These are phyloP conservation scores for Kazachstania psychrophila DNA, from an alignment of 805 yeast species.

Conservation along the genomic window DNA sequence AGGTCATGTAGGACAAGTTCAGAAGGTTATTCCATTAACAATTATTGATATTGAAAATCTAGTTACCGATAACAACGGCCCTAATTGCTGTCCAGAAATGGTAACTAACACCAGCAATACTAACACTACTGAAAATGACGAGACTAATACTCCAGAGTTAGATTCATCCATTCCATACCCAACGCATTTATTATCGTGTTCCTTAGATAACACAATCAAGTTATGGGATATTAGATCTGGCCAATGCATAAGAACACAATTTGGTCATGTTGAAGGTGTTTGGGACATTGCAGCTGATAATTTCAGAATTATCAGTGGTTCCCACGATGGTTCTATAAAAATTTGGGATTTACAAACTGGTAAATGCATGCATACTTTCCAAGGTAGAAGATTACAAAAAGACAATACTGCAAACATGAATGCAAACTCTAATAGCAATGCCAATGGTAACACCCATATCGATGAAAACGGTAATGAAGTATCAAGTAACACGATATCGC, in stretches of 20 bases:
- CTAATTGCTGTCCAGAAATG: too few species aligned
- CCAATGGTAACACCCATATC: neutral
- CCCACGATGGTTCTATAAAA: conserved; percentile 84
- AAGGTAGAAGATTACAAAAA: conserved; percentile 36
- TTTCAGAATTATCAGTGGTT: conserved; percentile 87
- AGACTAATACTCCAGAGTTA: conserved; percentile 7
- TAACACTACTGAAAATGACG: conserved; percentile 1
- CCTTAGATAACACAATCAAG: conserved; percentile 87
- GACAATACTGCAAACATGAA: neutral
- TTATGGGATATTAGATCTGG: conserved; percentile 86
- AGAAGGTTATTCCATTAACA: conserved; percentile 78
- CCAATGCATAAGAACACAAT: conserved; percentile 83
- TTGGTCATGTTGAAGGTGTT: conserved; percentile 97
- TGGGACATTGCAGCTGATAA: conserved; percentile 97
- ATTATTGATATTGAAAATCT: conserved; percentile 54
- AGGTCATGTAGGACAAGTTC: conserved; percentile 93
- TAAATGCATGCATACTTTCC: conserved; percentile 86
- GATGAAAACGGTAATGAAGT: neutral
- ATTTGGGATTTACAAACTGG: conserved; percentile 97
- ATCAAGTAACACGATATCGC: conserved; percentile 15
- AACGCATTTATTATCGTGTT: conserved; percentile 76
- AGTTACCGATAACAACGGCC: conserved; percentile 31
- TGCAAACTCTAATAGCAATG: conserved; percentile 23
- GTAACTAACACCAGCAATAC: too few species aligned
- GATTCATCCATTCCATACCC: conserved; percentile 42